Evolutionary conservation across 345 rosid species (phyloP).

Genomic region (Hibiscus syriacus): DNA sequence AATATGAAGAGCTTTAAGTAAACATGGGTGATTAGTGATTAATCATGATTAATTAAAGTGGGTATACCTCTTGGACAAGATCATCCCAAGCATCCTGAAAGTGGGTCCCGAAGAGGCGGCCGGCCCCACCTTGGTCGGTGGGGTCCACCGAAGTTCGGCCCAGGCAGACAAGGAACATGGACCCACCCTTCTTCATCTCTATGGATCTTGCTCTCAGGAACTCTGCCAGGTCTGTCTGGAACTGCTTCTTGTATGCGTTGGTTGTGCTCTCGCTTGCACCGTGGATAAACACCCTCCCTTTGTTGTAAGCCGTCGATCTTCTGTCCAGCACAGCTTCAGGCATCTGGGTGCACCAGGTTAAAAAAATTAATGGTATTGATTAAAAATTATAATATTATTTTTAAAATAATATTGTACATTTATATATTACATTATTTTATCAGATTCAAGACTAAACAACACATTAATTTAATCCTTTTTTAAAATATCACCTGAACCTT

Average conservation of each 20-base stretch:
- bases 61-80: slow-evolving; percentile 77
- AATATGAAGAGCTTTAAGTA: background rate
- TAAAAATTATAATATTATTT: no score
- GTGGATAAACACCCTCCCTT: slow-evolving; percentile 75
- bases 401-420: no score
- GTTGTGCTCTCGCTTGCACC: slow-evolving; percentile 51
- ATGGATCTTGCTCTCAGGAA: slow-evolving; percentile 62
- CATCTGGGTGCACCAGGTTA: slow-evolving; percentile 31
- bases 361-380: background rate
- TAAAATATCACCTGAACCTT: background rate
- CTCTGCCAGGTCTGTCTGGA: slow-evolving; percentile 61
- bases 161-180: slow-evolving; percentile 89
- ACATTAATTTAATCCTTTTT: no score
- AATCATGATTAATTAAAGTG: slow-evolving; percentile 5
- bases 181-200: slow-evolving; percentile 78
- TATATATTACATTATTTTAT: background rate
- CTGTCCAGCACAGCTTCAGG: slow-evolving; percentile 68
- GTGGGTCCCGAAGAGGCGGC: slow-evolving; percentile 92
- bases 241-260: slow-evolving; percentile 65
- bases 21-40: background rate
- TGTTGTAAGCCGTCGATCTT: slow-evolving; percentile 67
- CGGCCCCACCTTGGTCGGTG: slow-evolving; percentile 93
- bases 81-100: slow-evolving; percentile 98
- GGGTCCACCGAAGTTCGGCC: slow-evolving; percentile 86
- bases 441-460: background rate